Evolutionary conservation across 257 asterid species (phyloP), one percentile per base, ranked within the genome.

Genomic region (Penstemon barbatus): DNA sequence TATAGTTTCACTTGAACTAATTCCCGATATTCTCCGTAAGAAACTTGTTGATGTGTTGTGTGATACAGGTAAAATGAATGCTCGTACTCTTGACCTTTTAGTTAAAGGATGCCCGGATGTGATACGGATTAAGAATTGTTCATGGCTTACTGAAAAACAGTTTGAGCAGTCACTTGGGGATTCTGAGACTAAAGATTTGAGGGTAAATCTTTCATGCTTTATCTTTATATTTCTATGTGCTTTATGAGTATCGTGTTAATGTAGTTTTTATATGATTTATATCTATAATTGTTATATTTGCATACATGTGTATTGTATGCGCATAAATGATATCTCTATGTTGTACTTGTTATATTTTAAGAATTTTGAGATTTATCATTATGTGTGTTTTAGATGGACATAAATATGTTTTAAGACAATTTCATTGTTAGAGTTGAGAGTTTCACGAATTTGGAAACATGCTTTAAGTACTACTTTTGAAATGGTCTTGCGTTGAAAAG

Each of bases 61-160:
- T 65, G 83, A 86, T 80, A 77, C 37, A 18, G 62, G 96, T 46
- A 82, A 73, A 73, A 89, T 92, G 89, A 76, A 79, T 39, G 55
- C 49, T 1, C 73, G 49, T 55, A 62, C 80, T 63, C 63, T 92
- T 74, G 61, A 83, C 43, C 87, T 87, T 68, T 77, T 92, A 51
- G 71, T 83, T 37, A 68, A 80, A 78, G 90, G 90, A 78, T 76
- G 84, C 58, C 96, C 98, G 61, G 83, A 88, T 49, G 89, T 81
- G 78, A 79, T 92, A 77, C 78, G 86, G 57, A 15, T 92, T 57
- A 89, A 89, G 75, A 87, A 89, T 64, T 83, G 85, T 73, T 80
- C 95, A 12, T 87, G 96, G 96, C 71, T 92, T 51, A 79, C 85
- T 52, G 96, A 89, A 36, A 59, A 77, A 12, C 83, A 81, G 63